These are phyloP conservation scores for Colletotrichum sp. DNA, from an alignment of 2,329 filamentous ascomycete genomes.

Conservation along the genomic window DNA sequence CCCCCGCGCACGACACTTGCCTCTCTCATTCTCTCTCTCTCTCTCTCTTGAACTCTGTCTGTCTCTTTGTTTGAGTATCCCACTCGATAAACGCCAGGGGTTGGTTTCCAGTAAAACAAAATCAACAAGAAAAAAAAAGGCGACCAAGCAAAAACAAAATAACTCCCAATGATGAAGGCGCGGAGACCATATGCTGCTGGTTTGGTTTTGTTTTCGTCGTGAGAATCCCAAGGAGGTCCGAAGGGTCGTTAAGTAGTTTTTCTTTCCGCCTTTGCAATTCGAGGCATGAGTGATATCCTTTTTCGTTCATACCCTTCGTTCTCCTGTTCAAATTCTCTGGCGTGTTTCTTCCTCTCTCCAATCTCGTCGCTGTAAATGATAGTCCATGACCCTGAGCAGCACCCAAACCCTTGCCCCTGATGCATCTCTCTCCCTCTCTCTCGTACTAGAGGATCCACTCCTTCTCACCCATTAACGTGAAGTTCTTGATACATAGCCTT, in stretches of 20 bases:
- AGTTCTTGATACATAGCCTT: neutral
- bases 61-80: constrained; percentile 7
- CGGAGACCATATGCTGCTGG: constrained; percentile 13
- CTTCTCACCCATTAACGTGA: neutral
- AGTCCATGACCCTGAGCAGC: neutral
- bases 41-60: neutral
- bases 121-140: neutral
- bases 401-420: neutral
- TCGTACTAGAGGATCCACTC: neutral
- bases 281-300: neutral
- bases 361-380: constrained; percentile 11
- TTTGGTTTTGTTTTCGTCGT: constrained; percentile 16
- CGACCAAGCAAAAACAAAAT: neutral
- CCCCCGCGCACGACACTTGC: neutral
- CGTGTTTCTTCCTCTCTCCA: constrained; percentile 2
- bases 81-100: constrained; percentile 17
- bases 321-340: neutral
- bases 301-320: neutral
- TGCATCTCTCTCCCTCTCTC: neutral
- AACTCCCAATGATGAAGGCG: constrained; percentile 22
- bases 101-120: neutral
- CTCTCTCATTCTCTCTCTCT: neutral
- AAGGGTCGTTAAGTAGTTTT: neutral
- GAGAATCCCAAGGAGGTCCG: constrained; percentile 1
- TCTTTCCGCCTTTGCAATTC: neutral